Evolutionary conservation across 2,329 filamentous ascomycete species (phyloP).

Genomic region (Beauveria sp.): DNA sequence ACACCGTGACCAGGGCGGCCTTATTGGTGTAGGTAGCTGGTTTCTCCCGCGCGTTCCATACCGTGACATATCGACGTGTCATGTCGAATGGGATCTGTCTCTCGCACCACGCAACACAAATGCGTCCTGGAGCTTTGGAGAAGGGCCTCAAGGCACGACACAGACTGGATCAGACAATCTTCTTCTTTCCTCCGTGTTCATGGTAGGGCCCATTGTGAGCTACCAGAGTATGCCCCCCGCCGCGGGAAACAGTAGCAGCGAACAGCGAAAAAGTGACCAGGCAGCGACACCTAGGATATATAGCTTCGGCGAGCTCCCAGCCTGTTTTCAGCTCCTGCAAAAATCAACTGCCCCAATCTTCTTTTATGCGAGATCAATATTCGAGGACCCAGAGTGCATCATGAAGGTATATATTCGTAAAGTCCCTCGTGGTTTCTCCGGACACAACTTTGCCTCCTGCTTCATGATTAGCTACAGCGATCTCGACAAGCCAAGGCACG

Average conservation of each 20-base stretch:
- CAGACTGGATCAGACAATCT: not conserved
- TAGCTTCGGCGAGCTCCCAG: not conserved
- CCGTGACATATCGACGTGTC: not conserved
- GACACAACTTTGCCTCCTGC: not conserved
- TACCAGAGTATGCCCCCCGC: not conserved
- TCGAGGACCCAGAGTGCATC: not conserved
- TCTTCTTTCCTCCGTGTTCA: not conserved
- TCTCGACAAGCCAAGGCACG: not conserved
- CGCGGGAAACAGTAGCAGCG: not conserved
- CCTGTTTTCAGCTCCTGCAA: not conserved
- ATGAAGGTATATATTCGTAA: not conserved
- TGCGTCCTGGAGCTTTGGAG: not conserved
- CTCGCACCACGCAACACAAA: not conserved
- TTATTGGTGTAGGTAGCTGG: not conserved
- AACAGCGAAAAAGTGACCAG: not conserved
- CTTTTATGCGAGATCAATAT: not conserved
- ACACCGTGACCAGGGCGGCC: not conserved
- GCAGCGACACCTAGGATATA: not conserved
- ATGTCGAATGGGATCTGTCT: not conserved
- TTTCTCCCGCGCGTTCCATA: not conserved
- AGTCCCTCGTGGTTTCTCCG: not conserved
- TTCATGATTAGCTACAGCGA: not conserved
- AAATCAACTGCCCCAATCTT: not conserved
- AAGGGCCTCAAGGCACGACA: not conserved
- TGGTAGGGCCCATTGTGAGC: not conserved